Percentiles rank a stretch among this genome's conserved stretches.
phyloP scores from a whole-genome alignment of 176 grass and related monocot species.

The Metroxylon sagu region DNA sequence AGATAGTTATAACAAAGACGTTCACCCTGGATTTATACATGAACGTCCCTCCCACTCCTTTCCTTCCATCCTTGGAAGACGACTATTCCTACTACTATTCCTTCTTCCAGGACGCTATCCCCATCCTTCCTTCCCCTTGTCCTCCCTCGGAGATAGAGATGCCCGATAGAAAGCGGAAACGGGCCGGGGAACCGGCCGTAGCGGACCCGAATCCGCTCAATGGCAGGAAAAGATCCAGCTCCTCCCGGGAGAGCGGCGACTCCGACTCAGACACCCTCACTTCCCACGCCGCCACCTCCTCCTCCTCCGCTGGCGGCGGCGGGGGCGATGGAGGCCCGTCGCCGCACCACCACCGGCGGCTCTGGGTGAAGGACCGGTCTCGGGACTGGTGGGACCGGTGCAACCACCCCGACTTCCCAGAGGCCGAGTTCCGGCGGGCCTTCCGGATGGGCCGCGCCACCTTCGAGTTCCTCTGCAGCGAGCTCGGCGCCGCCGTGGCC shows the following conservation, averaged over 20 bases:
- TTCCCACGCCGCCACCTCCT: too few relatives aligned
- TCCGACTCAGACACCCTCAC: too few relatives aligned
- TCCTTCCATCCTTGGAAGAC: constrained; percentile 22
- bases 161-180: constrained; percentile 6
- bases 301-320: not conserved
- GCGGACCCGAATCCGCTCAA: too few relatives aligned
- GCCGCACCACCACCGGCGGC: not conserved
- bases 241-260: too few relatives aligned
- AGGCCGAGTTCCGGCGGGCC: constrained; percentile 3
- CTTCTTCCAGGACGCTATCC: constrained; percentile 15
- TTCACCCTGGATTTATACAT: constrained; percentile 26
- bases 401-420: constrained; percentile 7
- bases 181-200: too few relatives aligned
- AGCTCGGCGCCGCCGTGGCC: constrained; percentile 1
- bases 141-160: not conserved
- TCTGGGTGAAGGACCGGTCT: constrained; percentile 4
- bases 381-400: constrained; percentile 7
- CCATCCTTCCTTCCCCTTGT: not conserved
- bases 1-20: too few relatives aligned
- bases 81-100: constrained; percentile 18
- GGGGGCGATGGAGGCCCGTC: not conserved
- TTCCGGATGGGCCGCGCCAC: constrained; percentile 10
- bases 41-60: constrained; percentile 26
- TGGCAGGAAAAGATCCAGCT: too few relatives aligned
- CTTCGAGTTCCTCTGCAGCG: constrained; percentile 5